A percentile compares a stretch with the other conserved stretches of the same genome.
These are phyloP conservation scores for Penicillium sp. DNA, from an alignment of 2,329 filamentous ascomycete species.

Conservation along the genomic window DNA sequence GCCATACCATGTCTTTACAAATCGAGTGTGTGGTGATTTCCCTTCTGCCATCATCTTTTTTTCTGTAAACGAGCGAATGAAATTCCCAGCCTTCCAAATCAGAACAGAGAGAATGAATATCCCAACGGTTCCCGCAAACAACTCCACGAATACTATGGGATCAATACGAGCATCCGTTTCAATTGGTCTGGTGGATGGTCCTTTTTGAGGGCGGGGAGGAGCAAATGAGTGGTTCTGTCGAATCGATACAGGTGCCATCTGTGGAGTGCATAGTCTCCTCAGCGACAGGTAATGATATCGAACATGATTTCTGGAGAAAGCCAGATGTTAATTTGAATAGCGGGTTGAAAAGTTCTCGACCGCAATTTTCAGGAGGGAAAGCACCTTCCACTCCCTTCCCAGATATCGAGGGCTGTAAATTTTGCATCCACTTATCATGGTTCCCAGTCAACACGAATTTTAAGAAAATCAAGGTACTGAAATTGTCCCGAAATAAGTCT, in stretches of 20 bases:
- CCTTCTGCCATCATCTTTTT: slow-evolving; percentile 34
- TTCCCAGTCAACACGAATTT: background rate
- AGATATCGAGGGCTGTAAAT: too few relatives aligned
- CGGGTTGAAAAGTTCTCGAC: background rate
- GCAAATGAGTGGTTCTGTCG: slow-evolving; percentile 26
- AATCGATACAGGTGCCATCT: slow-evolving; percentile 33
- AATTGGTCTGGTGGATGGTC: slow-evolving; percentile 21
- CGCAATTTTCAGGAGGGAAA: background rate
- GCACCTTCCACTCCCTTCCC: background rate
- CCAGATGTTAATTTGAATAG: background rate
- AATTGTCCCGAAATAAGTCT: background rate
- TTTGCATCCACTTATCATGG: too few relatives aligned
- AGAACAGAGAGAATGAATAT: slow-evolving; percentile 41
- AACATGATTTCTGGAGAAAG: background rate
- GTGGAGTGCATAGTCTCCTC: background rate
- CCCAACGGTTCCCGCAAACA: slow-evolving; percentile 38
- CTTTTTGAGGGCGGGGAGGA: slow-evolving; percentile 28
- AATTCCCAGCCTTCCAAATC: slow-evolving; percentile 41
- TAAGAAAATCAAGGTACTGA: background rate
- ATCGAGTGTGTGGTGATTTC: slow-evolving; percentile 33
- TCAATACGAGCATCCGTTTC: slow-evolving; percentile 29
- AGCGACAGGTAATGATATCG: background rate
- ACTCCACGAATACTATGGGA: slow-evolving; percentile 30
- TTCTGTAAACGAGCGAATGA: slow-evolving; percentile 38
- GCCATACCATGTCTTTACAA: slow-evolving; percentile 45